These are phyloP conservation scores for Puccinia novopanici DNA, from an alignment of 1,284 basidiomycete species.

Conservation along the genomic window DNA sequence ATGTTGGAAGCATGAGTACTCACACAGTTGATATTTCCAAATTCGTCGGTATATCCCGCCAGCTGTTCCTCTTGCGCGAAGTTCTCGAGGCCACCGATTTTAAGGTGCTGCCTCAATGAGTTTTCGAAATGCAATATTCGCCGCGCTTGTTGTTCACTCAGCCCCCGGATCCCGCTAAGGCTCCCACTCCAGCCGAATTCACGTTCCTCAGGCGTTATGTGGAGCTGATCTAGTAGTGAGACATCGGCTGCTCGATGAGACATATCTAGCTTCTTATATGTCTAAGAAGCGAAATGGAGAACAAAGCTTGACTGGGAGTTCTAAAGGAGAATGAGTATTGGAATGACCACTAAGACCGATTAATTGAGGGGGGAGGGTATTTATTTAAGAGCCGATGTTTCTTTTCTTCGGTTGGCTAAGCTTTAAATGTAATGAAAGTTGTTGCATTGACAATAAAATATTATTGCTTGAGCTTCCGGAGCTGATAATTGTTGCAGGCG, in stretches of 20 bases:
- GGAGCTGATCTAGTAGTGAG: not conserved
- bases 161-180: conserved; percentile 22
- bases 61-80: not conserved
- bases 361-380: not conserved
- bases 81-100: not conserved
- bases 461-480: not conserved
- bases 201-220: conserved; percentile 8
- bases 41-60: not conserved
- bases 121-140: conserved; percentile 35
- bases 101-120: conserved; percentile 16
- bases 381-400: not conserved
- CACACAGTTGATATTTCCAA: not conserved
- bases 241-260: conserved; percentile 17
- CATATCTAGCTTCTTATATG: not conserved
- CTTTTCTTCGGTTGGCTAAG: not conserved
- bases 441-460: not conserved
- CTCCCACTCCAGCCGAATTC: conserved; percentile 33
- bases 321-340: not conserved
- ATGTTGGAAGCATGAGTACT: not conserved
- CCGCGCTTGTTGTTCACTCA: conserved; percentile 19
- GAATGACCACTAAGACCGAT: not conserved
- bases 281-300: not conserved
- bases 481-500: not conserved
- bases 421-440: not conserved
- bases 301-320: not conserved